Percentiles rank a stretch among this genome's conserved stretches.
phyloP scores from a whole-genome alignment of 306 rosid genomes.

The Cicer yamashitae region DNA sequence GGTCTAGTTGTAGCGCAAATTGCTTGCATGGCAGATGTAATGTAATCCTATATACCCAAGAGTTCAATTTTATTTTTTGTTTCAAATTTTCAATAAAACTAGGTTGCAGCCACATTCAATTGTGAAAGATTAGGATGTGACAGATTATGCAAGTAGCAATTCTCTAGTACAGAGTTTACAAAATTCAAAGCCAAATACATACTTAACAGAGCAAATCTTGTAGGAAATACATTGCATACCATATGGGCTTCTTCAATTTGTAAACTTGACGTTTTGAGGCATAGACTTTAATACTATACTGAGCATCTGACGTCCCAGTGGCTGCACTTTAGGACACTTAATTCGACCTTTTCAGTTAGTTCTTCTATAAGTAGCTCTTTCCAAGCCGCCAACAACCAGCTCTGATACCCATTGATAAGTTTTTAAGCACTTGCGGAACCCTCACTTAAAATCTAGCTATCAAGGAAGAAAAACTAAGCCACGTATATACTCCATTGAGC shows the following conservation, averaged over 20 bases:
- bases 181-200: conserved; percentile 18
- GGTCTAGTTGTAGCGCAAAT: conserved; percentile 33
- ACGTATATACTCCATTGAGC: background rate
- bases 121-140: conserved; percentile 7
- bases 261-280: conserved; percentile 15
- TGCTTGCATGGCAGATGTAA: background rate
- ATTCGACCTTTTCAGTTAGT: background rate
- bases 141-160: conserved; percentile 6
- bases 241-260: background rate
- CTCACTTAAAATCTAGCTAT: conserved; percentile 3
- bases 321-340: background rate
- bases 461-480: background rate
- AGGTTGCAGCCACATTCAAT: conserved; percentile 15
- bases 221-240: conserved; percentile 11
- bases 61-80: background rate
- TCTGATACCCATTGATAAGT: background rate
- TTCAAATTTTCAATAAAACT: background rate
- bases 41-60: conserved; percentile 9
- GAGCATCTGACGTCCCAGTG: background rate
- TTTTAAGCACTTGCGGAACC: background rate
- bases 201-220: background rate
- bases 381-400: background rate
- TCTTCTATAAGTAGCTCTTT: background rate
- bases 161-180: background rate
- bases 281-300: background rate